Percentiles rank a stretch among this genome's conserved stretches.
Conservation (phyloP, 805 yeast genomes). For the Scheffersomyces coipomensis region DNA sequence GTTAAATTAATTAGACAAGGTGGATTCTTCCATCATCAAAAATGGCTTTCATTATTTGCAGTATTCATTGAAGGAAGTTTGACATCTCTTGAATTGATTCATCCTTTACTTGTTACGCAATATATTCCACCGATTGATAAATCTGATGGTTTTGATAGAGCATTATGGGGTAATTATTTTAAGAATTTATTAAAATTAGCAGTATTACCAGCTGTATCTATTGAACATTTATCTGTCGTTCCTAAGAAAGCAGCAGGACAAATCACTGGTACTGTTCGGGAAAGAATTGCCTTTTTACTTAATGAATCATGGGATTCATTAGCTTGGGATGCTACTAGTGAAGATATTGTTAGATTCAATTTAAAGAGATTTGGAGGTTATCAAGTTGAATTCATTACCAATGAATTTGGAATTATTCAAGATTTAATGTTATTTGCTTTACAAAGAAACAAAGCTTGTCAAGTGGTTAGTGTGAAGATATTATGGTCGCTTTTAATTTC, state of each 20-base stretch:
- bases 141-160: constrained; percentile 54
- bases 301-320: constrained; percentile 70
- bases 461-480: constrained; percentile 60
- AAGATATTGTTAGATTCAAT: constrained; percentile 56
- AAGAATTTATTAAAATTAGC: constrained; percentile 57
- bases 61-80: constrained; percentile 56
- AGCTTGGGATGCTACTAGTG: constrained; percentile 60
- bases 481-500: constrained; percentile 72
- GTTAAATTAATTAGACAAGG: constrained; percentile 52
- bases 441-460: constrained; percentile 63
- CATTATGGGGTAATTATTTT: constrained; percentile 68
- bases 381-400: constrained; percentile 62
- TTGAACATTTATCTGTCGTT: constrained; percentile 68
- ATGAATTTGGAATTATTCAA: constrained; percentile 58
- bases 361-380: constrained; percentile 64
- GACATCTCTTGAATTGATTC: constrained; percentile 51
- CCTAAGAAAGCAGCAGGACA: constrained; percentile 69
- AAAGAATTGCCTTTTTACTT: constrained; percentile 54
- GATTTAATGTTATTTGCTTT: constrained; percentile 67
- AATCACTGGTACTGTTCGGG: constrained; percentile 63
- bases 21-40: constrained; percentile 61
- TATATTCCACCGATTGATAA: constrained; percentile 53
- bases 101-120: constrained; percentile 46
- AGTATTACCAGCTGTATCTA: constrained; percentile 64
- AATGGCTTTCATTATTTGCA: constrained; percentile 72